Base-by-base conservation (phyloP, 208 protist species). In the Angomonas desouzai region DNA sequence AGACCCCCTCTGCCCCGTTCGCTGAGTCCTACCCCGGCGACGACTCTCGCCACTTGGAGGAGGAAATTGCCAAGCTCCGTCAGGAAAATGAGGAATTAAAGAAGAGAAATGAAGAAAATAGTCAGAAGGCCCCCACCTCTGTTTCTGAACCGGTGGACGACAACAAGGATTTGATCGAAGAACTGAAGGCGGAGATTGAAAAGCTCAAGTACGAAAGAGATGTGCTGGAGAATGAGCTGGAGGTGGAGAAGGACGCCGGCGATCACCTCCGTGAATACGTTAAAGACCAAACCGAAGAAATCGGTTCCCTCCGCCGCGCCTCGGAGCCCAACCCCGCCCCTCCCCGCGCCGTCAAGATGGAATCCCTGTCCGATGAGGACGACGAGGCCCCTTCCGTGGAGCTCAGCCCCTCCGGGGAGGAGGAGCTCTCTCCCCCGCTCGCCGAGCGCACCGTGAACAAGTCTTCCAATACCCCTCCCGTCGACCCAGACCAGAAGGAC, bases 1-100 rank as follows among this genome's bases (percentile, higher is more conserved):
- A 18, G 16, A 33, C 29, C 2, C 47, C 53, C 9, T 27, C 53
- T 13, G 23, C 2, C 28, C 48, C 23, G n/a, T 23, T 28, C 10
- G 25, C 45, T 13, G 62, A 38, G 3, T 22, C 40, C 47, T 1
- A 18, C 51, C 34, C 49, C 18, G 51, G 59, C 32, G 53, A 49
- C 33, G 63, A 45, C 28, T 53, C 56, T 36, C 7, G 29, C 38
- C 20, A 23, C 25, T 16, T 70, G n/a, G 59, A 80, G 58, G 60
- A 70, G 11, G 57, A 62, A 20, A 67, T 62, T n/a, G 69, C 51
- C 28, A 57, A 68, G 25, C 58, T 80, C 45, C 65, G 68, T 32
- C 36, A 49, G 7, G 64, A 57, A 29, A 80, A 80, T 27, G 67
- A 56, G 11, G 28, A 48, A 7, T 64, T 76, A 23, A 20, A 38